phyloP scores from a whole-genome alignment of 805 yeast genomes.

The Saturnispora kantuleensis region DNA sequence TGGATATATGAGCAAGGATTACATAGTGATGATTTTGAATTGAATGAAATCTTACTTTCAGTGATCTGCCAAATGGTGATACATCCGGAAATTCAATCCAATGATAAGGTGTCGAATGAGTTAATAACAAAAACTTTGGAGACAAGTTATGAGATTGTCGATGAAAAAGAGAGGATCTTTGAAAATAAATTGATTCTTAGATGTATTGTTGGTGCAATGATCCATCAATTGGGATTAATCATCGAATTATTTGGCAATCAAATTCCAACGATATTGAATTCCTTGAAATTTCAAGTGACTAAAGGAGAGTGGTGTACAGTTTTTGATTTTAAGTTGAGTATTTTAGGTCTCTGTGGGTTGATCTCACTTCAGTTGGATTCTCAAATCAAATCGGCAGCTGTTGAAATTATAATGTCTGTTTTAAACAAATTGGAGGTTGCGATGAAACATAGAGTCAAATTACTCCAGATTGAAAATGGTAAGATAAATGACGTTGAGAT shows the following conservation, averaged over 20 bases:
- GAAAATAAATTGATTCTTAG: conserved; percentile 5
- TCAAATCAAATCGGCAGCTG: conserved; percentile 24
- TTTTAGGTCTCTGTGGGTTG: conserved; percentile 34
- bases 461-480: conserved; percentile 27
- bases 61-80: conserved; percentile 12
- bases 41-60: conserved; percentile 17
- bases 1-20: conserved; percentile 13
- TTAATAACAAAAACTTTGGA: conserved; percentile 5
- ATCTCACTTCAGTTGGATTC: conserved; percentile 17
- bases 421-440: conserved; percentile 33
- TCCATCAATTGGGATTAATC: conserved; percentile 4
- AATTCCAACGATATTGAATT: conserved; percentile 3
- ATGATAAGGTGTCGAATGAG: conserved; percentile 8
- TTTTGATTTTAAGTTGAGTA: conserved; percentile 45
- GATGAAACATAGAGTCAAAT: conserved; percentile 35
- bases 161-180: conserved; percentile 14
- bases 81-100: conserved; percentile 4
- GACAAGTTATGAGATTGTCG: conserved; percentile 5
- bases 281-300: conserved; percentile 5
- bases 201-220: conserved; percentile 10
- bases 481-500: conserved; percentile 18
- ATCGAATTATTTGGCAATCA: conserved; percentile 6
- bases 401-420: conserved; percentile 21
- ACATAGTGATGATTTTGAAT: conserved; percentile 16
- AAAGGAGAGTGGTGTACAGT: conserved; percentile 29